Percentiles rank a stretch among this genome's conserved stretches.
Evolutionary conservation across 805 yeast genomes (phyloP).

Genomic region (Cyberlindnera xishuangbannaensis): DNA sequence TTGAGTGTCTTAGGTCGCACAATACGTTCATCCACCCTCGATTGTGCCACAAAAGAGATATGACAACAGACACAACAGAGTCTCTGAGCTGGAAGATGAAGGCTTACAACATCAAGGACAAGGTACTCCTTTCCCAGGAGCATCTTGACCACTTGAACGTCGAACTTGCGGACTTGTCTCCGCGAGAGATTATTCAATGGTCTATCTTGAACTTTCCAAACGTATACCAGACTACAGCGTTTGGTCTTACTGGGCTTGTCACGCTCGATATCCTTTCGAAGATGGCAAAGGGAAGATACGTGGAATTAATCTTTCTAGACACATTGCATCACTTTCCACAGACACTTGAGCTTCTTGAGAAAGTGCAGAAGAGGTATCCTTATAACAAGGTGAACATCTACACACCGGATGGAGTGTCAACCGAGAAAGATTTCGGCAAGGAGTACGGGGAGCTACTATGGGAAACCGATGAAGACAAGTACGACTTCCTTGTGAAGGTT

Average conservation of each 20-base stretch:
- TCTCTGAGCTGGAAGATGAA: no score
- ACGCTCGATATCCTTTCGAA: constrained; percentile 77
- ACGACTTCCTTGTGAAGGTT: constrained; percentile 85
- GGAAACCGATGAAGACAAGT: constrained; percentile 74
- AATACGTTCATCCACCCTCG: no score
- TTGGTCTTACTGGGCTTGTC: constrained; percentile 88
- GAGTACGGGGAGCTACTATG: constrained; percentile 75
- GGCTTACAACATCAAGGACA: constrained; percentile 27
- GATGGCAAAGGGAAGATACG: constrained; percentile 35
- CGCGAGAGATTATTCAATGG: constrained; percentile 79
- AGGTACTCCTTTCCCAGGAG: constrained; percentile 35
- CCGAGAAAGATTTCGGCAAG: constrained; percentile 57
- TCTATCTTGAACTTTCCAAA: constrained; percentile 76
- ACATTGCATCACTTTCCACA: constrained; percentile 95
- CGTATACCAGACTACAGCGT: constrained; percentile 87
- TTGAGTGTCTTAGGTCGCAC: no score
- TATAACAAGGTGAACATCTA: constrained; percentile 52
- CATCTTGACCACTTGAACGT: constrained; percentile 65
- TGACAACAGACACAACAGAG: no score
- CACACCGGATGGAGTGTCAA: constrained; percentile 52
- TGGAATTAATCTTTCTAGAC: constrained; percentile 81
- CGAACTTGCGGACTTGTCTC: constrained; percentile 45
- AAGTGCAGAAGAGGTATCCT: constrained; percentile 52
- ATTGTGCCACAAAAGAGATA: no score
- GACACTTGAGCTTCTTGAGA: constrained; percentile 67